These are phyloP conservation scores for Penicillium riverlandense DNA, from an alignment of 495 filamentous ascomycete species.

Conservation along the genomic window DNA sequence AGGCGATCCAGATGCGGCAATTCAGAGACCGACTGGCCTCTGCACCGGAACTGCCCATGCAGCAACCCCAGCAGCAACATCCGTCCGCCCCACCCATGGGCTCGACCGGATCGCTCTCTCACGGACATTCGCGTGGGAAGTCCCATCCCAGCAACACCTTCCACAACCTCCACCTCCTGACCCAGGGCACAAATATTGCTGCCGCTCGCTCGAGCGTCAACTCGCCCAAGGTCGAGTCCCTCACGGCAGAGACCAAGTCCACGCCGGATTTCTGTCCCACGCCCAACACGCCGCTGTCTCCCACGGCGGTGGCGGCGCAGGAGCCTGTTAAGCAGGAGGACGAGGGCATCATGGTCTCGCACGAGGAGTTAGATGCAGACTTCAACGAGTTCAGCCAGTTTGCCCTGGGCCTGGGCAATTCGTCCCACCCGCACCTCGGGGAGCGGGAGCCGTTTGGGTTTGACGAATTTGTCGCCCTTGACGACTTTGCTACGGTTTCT, in stretches of 20 bases:
- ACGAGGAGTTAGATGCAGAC: constrained; percentile 23
- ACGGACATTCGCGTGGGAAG: constrained; percentile 19
- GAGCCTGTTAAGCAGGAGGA: constrained; percentile 7
- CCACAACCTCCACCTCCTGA: constrained; percentile 19
- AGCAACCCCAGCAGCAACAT: constrained; percentile 6
- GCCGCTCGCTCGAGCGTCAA: constrained; percentile 5
- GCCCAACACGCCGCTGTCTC: constrained; percentile 29
- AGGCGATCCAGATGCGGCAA: constrained; percentile 21
- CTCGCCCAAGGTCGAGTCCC: constrained; percentile 17
- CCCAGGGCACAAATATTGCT: constrained; percentile 16
- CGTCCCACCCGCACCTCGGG: constrained; percentile 1
- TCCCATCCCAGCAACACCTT: constrained; percentile 18
- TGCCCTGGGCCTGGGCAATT: constrained; percentile 24
- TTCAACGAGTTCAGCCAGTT: constrained; percentile 34
- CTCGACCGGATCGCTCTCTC: background rate
- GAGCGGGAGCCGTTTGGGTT: constrained; percentile 24
- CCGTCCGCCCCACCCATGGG: constrained; percentile 1
- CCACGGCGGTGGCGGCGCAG: constrained; percentile 10
- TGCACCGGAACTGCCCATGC: constrained; percentile 29
- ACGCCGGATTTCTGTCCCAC: constrained; percentile 33
- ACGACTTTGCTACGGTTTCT: constrained; percentile 26
- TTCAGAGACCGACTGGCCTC: constrained; percentile 35
- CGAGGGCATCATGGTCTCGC: constrained; percentile 18
- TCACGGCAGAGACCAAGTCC: constrained; percentile 24
- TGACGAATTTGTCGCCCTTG: constrained; percentile 28